Evolutionary conservation across 441 rosid genomes (phyloP), one percentile per base, ranked within the genome.

Genomic region (Populus hybrid): DNA sequence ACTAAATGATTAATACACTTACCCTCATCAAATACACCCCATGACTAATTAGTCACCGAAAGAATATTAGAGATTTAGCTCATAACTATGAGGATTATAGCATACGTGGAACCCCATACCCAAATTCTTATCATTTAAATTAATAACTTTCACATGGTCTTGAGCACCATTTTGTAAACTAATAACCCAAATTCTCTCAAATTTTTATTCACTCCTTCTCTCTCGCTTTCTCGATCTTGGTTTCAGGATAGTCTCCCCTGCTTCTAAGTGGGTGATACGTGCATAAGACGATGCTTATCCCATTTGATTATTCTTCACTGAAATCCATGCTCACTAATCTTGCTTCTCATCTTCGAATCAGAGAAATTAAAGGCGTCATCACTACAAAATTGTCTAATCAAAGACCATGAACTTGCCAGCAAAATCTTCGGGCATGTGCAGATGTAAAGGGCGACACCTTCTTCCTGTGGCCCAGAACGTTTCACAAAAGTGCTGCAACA

Each of bases 261-360:
- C 6, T 9, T n/a, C 21, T 74, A 50, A n/a, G 38, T 0, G 68
- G 57, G 78, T 28, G 83, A 78, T 80, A 79, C 88, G 86, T 88
- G 64, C 72, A 57, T 34, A 67, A 67, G 72, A 84, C 88, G 88
- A 75, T 79, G 83, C 72, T 80, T 74, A 75, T 67, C 74, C 64
- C n/a, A 23, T 80, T 83, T 81, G 9, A 84, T 84, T 59, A 78
- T 74, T 69, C 75, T 72, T 82, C 84, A 69, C 87, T 86, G 90
- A 86, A 88, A 82, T 72, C 89, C 83, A 85, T 79, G 85, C 82
- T 50, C 76, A 38, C 1, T 53, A 28, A 63, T 76, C 78, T 70
- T 74, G 73, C 63, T 3, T 35, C 19, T 50, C 71, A 71, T 73
- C 72, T 74, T 79, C 71, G 75, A 76, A 83, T 36, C 72, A 53